phyloP scores from a whole-genome alignment of 2,329 filamentous ascomycete genomes.

The Cladorrhinum sp. region DNA sequence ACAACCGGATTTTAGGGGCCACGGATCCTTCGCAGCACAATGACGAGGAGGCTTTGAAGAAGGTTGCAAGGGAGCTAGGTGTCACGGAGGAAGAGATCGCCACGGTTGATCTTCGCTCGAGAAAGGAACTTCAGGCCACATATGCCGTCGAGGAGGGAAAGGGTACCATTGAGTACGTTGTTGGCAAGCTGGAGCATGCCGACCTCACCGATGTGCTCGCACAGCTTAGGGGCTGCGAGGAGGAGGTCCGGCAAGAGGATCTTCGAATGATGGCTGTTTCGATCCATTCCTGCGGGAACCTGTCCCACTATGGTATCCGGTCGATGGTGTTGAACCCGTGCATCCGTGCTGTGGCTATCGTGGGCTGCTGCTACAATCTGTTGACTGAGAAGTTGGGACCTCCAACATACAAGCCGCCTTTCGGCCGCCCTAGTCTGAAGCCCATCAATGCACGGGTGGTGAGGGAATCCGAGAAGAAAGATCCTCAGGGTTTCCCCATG shows the following conservation, averaged over 20 bases:
- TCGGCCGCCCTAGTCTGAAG: conserved; percentile 66
- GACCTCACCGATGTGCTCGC: conserved; percentile 66
- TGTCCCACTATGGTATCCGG: conserved; percentile 90
- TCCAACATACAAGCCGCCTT: conserved; percentile 79
- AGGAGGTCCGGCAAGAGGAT: conserved; percentile 34
- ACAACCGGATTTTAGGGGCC: conserved; percentile 50
- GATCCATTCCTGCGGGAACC: conserved; percentile 94
- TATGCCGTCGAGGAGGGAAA: conserved; percentile 59
- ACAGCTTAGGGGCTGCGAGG: conserved; percentile 51
- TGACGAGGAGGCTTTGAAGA: conserved; percentile 39
- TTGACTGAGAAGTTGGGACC: conserved; percentile 86
- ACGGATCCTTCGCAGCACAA: conserved; percentile 41
- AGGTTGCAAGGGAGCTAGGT: conserved; percentile 32
- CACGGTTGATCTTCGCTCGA: conserved; percentile 49
- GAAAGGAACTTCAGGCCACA: conserved; percentile 47
- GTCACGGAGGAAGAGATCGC: conserved; percentile 29
- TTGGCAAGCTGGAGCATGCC: conserved; percentile 69
- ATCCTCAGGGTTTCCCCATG: conserved; percentile 94
- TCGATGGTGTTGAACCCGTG: conserved; percentile 80
- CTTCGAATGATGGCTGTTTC: conserved; percentile 79
- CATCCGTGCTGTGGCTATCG: conserved; percentile 87
- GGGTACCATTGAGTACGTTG: conserved; percentile 73
- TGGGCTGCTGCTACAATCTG: conserved; percentile 98
- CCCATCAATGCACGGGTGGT: conserved; percentile 66
- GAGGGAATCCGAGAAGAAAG: conserved; percentile 67